These are phyloP conservation scores for Parietaria judaica DNA, from an alignment of 306 rosid species.

Conservation along the genomic window DNA sequence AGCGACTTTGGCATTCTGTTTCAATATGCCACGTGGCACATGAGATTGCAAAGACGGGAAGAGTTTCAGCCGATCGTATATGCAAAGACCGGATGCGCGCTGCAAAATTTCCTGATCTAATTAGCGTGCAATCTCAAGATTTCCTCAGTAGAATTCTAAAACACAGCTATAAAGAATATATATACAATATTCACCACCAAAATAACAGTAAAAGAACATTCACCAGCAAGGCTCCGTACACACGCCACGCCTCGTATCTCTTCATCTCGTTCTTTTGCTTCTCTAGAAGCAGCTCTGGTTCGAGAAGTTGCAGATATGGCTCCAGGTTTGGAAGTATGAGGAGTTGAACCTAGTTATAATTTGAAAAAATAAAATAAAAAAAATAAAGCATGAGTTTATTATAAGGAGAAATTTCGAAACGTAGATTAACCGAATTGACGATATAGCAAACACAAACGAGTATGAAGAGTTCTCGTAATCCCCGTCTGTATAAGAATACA, in stretches of 20 bases:
- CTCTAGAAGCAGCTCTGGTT: slow-evolving; percentile 72
- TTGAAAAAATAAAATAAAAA: slow-evolving; percentile 11
- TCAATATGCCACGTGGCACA: slow-evolving; percentile 16
- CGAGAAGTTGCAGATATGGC: slow-evolving; percentile 66
- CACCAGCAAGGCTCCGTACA: slow-evolving; percentile 77
- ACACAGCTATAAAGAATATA: slow-evolving; percentile 2
- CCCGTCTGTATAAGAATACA: no score
- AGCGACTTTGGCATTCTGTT: slow-evolving; percentile 13
- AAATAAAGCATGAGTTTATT: slow-evolving; percentile 10
- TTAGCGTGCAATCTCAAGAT: slow-evolving; percentile 4
- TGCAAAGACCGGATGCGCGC: slow-evolving; percentile 41
- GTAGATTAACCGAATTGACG: not conserved
- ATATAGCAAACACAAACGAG: no score
- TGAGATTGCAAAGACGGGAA: slow-evolving; percentile 30
- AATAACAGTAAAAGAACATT: no score
- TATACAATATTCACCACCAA: no score
- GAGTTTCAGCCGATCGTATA: slow-evolving; percentile 31
- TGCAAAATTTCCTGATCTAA: slow-evolving; percentile 10
- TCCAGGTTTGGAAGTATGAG: slow-evolving; percentile 71
- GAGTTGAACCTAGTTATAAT: slow-evolving; percentile 51
- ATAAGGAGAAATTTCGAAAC: slow-evolving; percentile 9
- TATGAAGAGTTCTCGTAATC: no score
- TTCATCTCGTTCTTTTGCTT: slow-evolving; percentile 73
- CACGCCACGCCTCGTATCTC: slow-evolving; percentile 89
- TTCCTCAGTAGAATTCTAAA: not conserved